phyloP scores from a whole-genome alignment of 441 rosid genomes.

The Manihot esculenta region DNA sequence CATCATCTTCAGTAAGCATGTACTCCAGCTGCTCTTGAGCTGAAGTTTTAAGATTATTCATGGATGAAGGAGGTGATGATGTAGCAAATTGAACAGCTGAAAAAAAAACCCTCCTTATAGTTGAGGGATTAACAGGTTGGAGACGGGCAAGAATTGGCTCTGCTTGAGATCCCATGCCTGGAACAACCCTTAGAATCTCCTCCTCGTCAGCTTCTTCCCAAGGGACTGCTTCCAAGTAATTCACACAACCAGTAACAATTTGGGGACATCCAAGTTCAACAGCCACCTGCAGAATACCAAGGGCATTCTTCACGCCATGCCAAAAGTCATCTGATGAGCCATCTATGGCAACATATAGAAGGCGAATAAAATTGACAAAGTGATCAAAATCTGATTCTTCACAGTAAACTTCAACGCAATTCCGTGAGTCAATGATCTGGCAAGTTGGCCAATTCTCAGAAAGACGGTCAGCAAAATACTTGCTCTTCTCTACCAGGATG shows the following conservation, averaged over 20 bases:
- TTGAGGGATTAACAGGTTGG: slow-evolving; percentile 64
- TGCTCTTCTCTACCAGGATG: slow-evolving; percentile 63
- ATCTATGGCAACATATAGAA: slow-evolving; percentile 48
- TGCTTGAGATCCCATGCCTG: slow-evolving; percentile 63
- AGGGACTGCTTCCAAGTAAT: slow-evolving; percentile 91
- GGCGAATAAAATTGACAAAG: slow-evolving; percentile 71
- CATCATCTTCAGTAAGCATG: slow-evolving; percentile 93
- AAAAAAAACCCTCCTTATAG: slow-evolving; percentile 50
- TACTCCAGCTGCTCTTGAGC: slow-evolving; percentile 91
- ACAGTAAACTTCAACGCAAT: slow-evolving; percentile 83
- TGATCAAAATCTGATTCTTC: slow-evolving; percentile 72
- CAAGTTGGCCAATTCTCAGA: slow-evolving; percentile 93
- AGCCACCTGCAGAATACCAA: slow-evolving; percentile 76
- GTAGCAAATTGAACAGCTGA: slow-evolving; percentile 74
- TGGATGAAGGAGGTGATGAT: slow-evolving; percentile 51
- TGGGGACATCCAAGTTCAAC: slow-evolving; percentile 62
- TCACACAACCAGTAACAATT: slow-evolving; percentile 63
- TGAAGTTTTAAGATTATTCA: slow-evolving; percentile 61
- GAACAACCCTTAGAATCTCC: slow-evolving; percentile 69
- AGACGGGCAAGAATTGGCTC: slow-evolving; percentile 77
- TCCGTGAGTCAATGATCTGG: slow-evolving; percentile 89
- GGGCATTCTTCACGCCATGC: slow-evolving; percentile 76
- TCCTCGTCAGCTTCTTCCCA: slow-evolving; percentile 92
- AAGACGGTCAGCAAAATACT: slow-evolving; percentile 84
- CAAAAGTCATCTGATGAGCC: slow-evolving; percentile 55